A percentile compares a stretch with the other conserved stretches of the same genome.
These are phyloP conservation scores for Eucalyptus curtisii DNA, from an alignment of 345 rosid species.

Conservation along the genomic window DNA sequence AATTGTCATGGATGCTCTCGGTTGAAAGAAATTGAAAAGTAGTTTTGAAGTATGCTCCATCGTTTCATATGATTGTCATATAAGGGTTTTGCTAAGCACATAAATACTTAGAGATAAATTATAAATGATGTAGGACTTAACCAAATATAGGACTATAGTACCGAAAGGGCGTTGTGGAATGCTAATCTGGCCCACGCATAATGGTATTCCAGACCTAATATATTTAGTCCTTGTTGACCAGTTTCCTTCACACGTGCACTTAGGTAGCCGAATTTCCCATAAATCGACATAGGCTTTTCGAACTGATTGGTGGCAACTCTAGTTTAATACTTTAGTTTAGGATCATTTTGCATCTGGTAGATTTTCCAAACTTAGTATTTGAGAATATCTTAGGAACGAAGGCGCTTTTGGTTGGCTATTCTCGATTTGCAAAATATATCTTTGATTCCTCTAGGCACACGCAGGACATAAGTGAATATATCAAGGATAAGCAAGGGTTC, in stretches of 20 bases:
- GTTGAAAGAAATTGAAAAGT: background rate
- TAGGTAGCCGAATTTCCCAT: background rate
- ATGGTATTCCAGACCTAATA: background rate
- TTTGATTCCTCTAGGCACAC: background rate
- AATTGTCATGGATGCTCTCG: background rate
- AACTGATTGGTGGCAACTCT: background rate
- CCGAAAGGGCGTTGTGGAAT: background rate
- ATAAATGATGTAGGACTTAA: background rate
- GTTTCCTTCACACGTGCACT: background rate
- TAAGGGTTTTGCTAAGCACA: background rate
- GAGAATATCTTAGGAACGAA: background rate
- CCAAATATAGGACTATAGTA: background rate
- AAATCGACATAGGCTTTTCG: background rate
- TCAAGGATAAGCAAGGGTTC: background rate
- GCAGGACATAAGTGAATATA: background rate
- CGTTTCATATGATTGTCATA: background rate
- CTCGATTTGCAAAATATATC: background rate
- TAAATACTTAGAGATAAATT: background rate
- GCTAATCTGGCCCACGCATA: background rate
- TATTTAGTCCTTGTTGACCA: background rate
- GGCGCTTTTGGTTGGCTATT: background rate
- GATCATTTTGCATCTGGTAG: background rate
- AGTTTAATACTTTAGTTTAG: background rate
- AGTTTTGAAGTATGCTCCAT: background rate
- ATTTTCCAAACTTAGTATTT: background rate